Evolutionary conservation across 176 grass and related monocot genomes (phyloP), one percentile per base, ranked within the genome.

Genomic region (maize (Zea mays)): DNA sequence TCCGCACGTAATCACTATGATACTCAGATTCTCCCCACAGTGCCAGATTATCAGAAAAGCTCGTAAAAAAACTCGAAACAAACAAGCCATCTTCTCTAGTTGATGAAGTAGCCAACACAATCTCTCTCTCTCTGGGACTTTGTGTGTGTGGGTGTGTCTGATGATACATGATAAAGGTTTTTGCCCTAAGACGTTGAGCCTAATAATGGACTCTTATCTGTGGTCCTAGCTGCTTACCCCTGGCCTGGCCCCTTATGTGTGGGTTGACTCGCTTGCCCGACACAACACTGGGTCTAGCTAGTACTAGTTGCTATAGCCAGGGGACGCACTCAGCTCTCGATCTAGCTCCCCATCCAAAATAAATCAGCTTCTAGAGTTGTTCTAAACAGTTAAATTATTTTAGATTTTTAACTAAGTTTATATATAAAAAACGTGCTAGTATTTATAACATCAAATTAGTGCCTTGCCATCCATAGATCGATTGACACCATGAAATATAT

Each of bases 131-230:
- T 27, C 27, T 27, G 27, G 27, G 27, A 27, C 27, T 27, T 27
- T 27, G 27, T 27, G 27, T 27, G 27, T 27, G 27, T 27, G 27
- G 27, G 27, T 27, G 27, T 27, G 50, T 17, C 50, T 52, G 50
- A 52, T 52, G 50, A 17, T 52, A 52, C 17, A 51, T 20, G 51
- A 56, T 56, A 73, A 73, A 57, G 36, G 9, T 56, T 12, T 59
- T 76, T 69, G 5, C 27, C 17, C 38, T 34, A 67, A 71, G 19
- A 19, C 46, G 42, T 80, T 85, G 77, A 85, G 84, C 35, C 76
- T 85, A 73, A 73, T 48, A 79, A 79, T 85, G 60, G 69, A 72
- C 41, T 49, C 50, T 79, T 85, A 36, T 9, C 27, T 27, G 68
- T 17, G 17, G 54, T 60, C 63, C 67, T 33, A 27, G 27, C 27